Evolutionary conservation across 1,284 basidiomycete species (phyloP), one percentile per base, ranked within the genome.

Genomic region (Sporisorium sorghi): DNA sequence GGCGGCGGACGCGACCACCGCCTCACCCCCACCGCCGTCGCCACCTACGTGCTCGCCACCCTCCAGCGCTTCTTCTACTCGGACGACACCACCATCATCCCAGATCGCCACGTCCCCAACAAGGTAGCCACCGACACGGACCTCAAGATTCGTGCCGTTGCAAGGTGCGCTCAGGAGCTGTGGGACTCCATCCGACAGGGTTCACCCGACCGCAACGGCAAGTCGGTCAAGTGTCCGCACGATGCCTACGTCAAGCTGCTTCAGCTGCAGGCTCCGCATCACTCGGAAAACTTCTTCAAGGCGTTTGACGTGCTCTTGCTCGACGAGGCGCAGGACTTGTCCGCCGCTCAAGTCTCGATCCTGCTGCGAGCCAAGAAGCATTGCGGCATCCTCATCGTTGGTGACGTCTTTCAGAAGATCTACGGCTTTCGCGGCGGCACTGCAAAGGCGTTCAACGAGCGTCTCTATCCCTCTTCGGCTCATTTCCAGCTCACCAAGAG

Each of bases 301-400:
- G 59, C 55, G 6, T 81, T 79, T 53, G 71, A 80, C 46, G 75
- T 75, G 33, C 68, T 82, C 5, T 68, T 82, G 19, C 53, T 82
- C 33, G 80, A 82, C 54, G 80, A 82, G 46, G 80, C 80, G 17
- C 80, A 82, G 56, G 80, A 82, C 61, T 37, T 82, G 57, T 82
- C 80, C 4, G 74, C 73, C 24, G 79, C 78, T 26, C 80, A 82
- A 47, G 74, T 74, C 12, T 76, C 72, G 14, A 70, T 82, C 21
- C 60, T 82, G 11, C 61, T 80, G 30, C 55, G 77, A 1, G 78
- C 77, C 15, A 71, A 70, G 35, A 71, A 70, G 35, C 56, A 73
- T 44, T 82, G 77, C 42, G 80, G 75, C 21, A 73, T 82, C 28
- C 71, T 82, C 46, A 73, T 82, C 12, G 80, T 82, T 21, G 80